Evolutionary conservation across 495 filamentous ascomycete genomes (phyloP), one percentile per base, ranked within the genome.

Genomic region (Penicillium steckii): DNA sequence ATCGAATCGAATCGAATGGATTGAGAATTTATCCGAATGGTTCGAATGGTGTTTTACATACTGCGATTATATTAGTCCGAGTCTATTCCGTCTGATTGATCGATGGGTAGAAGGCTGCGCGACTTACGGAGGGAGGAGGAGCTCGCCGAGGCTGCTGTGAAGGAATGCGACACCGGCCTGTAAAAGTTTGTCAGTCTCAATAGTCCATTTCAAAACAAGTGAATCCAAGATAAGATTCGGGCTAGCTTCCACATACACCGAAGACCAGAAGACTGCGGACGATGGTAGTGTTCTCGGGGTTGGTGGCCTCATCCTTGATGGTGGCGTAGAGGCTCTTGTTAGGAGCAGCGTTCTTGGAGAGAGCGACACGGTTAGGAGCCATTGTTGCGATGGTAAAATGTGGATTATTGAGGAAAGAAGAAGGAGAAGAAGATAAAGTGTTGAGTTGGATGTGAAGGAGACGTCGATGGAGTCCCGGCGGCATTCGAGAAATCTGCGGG

Each of bases 151-250:
- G 61, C 81, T 83, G 74, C 84, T 87, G 63, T 85, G 78, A 56
- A 91, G 74, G 74, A 91, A 88, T 43, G 86, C 83, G 41, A 91
- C 79, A 53, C 85, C 85, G 57, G 78, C 83, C 87, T 90, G 59
- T 13, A 63, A 37, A 30, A 21, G 35, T 51, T 15, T 26, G 44
- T 66, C 55, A 69, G 62, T 37, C 55, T 50, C 30, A 24, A 44
- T 43, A 22, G 15, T 38, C 35, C 3, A n/a, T n/a, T n/a, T n/a
- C n/a, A n/a, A n/a, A n/a, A n/a, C 17, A 21, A 38, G 13, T 15
- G 35, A 8, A 38, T n/a, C 10, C 10, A 32, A 4, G 33, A 3
- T 4, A 15, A 30, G 33, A 7, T 19, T n/a, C 10, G n/a, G 13
- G 26, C 2, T 12, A 26, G 9, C 6, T 6, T 48, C 10, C 25